Conservation (phyloP, 129 eudicot genomes). For the Mikania micrantha region DNA sequence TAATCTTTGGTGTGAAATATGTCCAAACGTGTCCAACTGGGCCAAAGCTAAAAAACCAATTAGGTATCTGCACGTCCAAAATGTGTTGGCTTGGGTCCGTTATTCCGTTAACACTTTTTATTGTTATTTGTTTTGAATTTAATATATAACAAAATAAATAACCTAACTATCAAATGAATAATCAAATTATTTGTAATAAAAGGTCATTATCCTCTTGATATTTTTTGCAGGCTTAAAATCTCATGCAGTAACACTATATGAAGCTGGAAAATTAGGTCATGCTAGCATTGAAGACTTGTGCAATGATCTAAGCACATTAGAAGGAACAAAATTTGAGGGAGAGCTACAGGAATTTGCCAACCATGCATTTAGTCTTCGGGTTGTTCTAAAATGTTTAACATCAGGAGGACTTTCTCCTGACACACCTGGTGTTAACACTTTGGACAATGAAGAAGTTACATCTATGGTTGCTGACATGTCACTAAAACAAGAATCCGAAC, state of each 20-base stretch:
- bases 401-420: constrained; percentile 72
- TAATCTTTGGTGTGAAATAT: not conserved
- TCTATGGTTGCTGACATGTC: constrained; percentile 29
- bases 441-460: constrained; percentile 32
- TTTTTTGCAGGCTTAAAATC: constrained; percentile 78
- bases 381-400: constrained; percentile 73
- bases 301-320: constrained; percentile 79
- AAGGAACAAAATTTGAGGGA: constrained; percentile 94
- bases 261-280: constrained; percentile 94
- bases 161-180: not conserved
- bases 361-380: constrained; percentile 95
- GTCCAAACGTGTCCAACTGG: not conserved
- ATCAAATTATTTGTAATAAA: not conserved
- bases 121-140: not conserved
- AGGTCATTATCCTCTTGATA: constrained; percentile 14
- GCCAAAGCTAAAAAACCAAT: not conserved
- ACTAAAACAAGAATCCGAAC: constrained; percentile 21
- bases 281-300: constrained; percentile 93
- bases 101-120: not conserved
- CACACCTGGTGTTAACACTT: constrained; percentile 22
- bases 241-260: constrained; percentile 95
- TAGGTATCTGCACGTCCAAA: not conserved
- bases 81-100: not conserved
- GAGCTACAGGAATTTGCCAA: constrained; percentile 98
- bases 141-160: not conserved